phyloP scores from a whole-genome alignment of 1,284 basidiomycete species.

The Chondrostereum purpureum region DNA sequence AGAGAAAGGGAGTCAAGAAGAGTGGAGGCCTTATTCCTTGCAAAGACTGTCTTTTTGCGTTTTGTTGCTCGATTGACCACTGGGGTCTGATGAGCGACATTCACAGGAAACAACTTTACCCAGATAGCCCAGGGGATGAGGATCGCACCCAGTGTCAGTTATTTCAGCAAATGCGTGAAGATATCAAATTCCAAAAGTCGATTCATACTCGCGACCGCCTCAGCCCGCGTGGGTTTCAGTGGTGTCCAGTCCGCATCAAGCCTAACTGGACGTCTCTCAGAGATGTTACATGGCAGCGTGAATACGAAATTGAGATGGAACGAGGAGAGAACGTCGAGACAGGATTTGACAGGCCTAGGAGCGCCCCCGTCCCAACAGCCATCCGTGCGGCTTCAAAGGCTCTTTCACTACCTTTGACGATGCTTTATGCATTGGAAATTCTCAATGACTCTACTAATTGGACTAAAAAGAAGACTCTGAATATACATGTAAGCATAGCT shows the following conservation, averaged over 20 bases:
- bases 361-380: neutral
- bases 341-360: neutral
- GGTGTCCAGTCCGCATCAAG: constrained; percentile 24
- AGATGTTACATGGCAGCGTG: constrained; percentile 17
- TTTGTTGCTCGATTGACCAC: constrained; percentile 27
- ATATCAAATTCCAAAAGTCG: constrained; percentile 14
- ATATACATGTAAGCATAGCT: constrained; percentile 25
- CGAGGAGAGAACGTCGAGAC: constrained; percentile 2
- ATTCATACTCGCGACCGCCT: neutral
- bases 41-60: constrained; percentile 22
- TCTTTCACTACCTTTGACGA: constrained; percentile 27
- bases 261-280: constrained; percentile 19
- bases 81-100: constrained; percentile 18
- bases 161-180: constrained; percentile 19
- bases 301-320: constrained; percentile 16
- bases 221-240: constrained; percentile 16
- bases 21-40: constrained; percentile 17
- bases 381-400: constrained; percentile 20
- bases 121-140: constrained; percentile 16
- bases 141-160: constrained; percentile 24
- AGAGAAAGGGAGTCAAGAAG: neutral
- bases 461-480: constrained; percentile 23
- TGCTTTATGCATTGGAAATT: constrained; percentile 24
- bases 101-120: constrained; percentile 16
- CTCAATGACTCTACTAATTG: constrained; percentile 21